Conservation (phyloP, 345 rosid species). For the Eucalyptus viminalis region DNA sequence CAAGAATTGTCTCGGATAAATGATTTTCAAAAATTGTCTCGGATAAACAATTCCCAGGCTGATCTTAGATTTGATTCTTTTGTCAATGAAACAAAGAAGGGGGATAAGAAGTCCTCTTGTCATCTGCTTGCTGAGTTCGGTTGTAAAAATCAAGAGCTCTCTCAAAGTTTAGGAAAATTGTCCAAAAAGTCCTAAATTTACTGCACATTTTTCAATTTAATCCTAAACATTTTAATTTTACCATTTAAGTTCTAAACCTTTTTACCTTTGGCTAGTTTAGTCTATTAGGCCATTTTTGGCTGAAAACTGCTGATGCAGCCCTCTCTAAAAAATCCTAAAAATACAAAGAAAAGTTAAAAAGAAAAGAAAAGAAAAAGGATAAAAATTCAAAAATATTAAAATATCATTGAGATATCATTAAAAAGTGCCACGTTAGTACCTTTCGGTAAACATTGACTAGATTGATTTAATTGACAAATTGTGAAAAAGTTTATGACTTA, state of each 20-base stretch:
- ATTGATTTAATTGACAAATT: no score
- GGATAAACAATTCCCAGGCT: neutral
- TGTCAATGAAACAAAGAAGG: neutral
- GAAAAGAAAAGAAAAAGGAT: no score
- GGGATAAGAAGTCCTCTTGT: neutral
- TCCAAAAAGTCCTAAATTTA: no score
- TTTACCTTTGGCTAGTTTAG: no score
- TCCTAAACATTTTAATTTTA: accelerated
- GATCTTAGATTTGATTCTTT: neutral
- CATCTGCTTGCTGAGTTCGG: neutral
- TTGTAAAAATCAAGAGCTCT: neutral
- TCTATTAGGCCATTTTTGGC: accelerated
- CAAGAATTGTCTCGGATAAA: neutral
- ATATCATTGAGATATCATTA: no score
- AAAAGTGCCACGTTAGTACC: no score
- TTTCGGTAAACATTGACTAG: accelerated
- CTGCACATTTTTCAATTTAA: no score
- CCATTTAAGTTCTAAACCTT: accelerated
- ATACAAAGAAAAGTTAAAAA: no score
- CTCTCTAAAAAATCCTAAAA: no score
- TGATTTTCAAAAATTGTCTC: neutral
- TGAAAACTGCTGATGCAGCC: accelerated
- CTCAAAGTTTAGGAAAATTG: neutral
- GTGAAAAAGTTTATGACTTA: accelerated
- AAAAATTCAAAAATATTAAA: no score